These are phyloP conservation scores for Claviceps humidiphila DNA, from an alignment of 2,329 filamentous ascomycete species.

Conservation along the genomic window DNA sequence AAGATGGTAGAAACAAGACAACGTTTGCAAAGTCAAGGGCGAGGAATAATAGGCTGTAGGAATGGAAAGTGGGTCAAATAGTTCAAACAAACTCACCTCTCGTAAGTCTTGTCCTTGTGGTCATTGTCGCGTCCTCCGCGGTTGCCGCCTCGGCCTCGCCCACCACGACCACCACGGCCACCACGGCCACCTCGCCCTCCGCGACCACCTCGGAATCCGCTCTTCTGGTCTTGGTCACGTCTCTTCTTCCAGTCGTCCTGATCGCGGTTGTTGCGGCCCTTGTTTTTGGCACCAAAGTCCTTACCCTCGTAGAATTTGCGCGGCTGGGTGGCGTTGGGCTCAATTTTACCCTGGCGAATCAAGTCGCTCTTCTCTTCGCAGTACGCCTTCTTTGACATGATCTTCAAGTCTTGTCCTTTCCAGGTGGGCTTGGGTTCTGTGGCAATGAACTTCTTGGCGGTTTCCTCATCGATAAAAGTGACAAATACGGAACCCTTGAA, in stretches of 20 bases:
- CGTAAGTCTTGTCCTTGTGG: constrained; percentile 16
- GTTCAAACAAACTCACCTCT: constrained; percentile 17
- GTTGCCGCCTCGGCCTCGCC: constrained; percentile 29
- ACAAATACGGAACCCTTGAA: constrained; percentile 98
- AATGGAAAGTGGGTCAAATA: background rate
- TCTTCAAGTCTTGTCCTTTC: constrained; percentile 64
- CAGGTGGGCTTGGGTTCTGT: constrained; percentile 72
- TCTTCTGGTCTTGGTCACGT: constrained; percentile 47
- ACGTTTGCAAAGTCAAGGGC: no score
- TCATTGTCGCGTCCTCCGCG: constrained; percentile 18
- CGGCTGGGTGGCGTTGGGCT: constrained; percentile 35
- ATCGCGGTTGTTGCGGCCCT: constrained; percentile 27
- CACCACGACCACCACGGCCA: constrained; percentile 29
- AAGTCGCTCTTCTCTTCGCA: constrained; percentile 62
- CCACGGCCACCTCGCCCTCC: constrained; percentile 29
- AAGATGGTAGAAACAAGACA: background rate
- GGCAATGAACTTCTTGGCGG: constrained; percentile 65
- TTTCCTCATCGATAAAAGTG: constrained; percentile 72
- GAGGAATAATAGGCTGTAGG: background rate
- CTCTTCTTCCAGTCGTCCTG: constrained; percentile 51
- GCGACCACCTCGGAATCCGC: constrained; percentile 39
- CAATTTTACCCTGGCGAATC: constrained; percentile 57
- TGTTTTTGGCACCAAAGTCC: constrained; percentile 16
- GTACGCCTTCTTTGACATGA: constrained; percentile 84
- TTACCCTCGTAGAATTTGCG: constrained; percentile 38